These are phyloP conservation scores for Pyrus pyrifolia DNA, from an alignment of 306 rosid genomes.

Conservation along the genomic window DNA sequence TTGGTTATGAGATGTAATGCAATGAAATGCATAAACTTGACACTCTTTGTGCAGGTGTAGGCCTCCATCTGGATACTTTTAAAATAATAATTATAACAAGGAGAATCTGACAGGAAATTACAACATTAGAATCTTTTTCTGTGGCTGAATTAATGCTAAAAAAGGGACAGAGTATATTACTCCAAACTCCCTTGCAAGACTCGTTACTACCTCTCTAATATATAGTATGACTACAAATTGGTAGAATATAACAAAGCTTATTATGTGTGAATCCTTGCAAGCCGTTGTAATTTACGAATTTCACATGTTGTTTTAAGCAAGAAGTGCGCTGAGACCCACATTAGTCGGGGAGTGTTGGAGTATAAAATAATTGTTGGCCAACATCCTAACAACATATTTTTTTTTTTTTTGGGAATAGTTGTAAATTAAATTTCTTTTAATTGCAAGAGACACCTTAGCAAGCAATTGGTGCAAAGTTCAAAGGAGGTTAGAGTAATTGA, in stretches of 20 bases:
- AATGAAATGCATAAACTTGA: neutral
- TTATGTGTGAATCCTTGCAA: neutral
- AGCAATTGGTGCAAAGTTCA: neutral
- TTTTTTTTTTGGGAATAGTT: neutral
- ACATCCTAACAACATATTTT: neutral
- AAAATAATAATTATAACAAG: neutral
- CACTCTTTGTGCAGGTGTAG: neutral
- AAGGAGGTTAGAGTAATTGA: neutral
- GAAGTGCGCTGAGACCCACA: neutral
- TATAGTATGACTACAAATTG: neutral
- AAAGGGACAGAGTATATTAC: neutral
- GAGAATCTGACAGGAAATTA: neutral
- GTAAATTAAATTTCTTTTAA: neutral
- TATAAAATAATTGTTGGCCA: neutral
- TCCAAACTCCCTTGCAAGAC: neutral
- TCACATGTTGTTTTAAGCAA: neutral
- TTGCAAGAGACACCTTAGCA: neutral
- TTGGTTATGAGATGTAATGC: neutral
- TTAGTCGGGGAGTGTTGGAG: neutral
- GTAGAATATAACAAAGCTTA: neutral
- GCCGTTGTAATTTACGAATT: neutral
- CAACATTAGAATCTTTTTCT: neutral
- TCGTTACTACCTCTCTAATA: neutral
- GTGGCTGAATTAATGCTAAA: neutral
- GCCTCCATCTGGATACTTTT: neutral